Base-by-base conservation (phyloP, 1,139 yeast species). In the Diutina catenulata region DNA sequence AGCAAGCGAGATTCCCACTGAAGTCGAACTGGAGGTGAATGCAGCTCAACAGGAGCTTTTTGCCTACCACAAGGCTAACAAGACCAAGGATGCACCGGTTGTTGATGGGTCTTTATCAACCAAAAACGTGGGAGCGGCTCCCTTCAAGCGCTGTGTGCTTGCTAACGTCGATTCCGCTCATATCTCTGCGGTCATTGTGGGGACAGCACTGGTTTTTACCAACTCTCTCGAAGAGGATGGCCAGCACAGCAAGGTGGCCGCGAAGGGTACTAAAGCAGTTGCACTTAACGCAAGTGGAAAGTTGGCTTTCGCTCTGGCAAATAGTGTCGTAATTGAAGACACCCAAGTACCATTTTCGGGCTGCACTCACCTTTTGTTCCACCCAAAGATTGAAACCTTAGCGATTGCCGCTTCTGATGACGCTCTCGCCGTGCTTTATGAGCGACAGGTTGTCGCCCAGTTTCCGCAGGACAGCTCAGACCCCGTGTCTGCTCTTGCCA, bases 31-130 rank as follows among this genome's bases (percentile, higher is more conserved):
- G 16, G 28, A 14, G n/a, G 28, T 25, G 16, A 25, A 25, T 9
- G 16, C 39, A 7, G 69, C 73, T 2, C 58, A 66, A 25, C 60
- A 57, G 13, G 55, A 55, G 27, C 52, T 72, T 19, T 69, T 64
- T 45, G 54, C 53, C 21, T 33, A 60, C 4, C 77, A 72, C 47
- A 70, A 68, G 44, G 48, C 66, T 2, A 55, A 57, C 26, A 31
- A 31, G n/a, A 31, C 21, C 16, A 21, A 21, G 11, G 20, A 20
- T 13, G 15, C 20, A 7, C 21, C 4, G n/a, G 18, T 8, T 13
- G 10, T 13, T 27, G 10, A 14, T 10, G 16, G 21, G 10, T 31
- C 23, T 4, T 25, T 25, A n/a, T 11, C 35, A 11, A 3, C 21
- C 9, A 21, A 31, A 21, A 3, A 31, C 15, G 10, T 20, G 11